Base-by-base conservation (phyloP, 345 rosid species). In the Eucalyptus fibrosa region DNA sequence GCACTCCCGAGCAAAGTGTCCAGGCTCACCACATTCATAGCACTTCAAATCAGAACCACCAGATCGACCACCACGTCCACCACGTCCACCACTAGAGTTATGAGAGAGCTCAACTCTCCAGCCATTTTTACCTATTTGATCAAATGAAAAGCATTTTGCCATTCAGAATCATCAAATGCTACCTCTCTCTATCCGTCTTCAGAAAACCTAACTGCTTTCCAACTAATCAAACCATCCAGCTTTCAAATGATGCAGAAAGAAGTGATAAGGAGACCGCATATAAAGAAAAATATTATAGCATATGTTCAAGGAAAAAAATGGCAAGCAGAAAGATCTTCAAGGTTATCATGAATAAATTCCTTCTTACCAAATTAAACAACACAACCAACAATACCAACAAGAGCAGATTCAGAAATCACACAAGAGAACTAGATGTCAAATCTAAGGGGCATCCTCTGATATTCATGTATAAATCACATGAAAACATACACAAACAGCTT, bases 21-120 rank as follows among this genome's bases (percentile, higher is more conserved):
- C 90, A 40, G 90, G 90, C 90, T 89, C 90, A 13, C 90, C 90
- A 89, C 90, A 89, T 69, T 89, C 90, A 72, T 89, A 89, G 55
- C 90, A 89, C 65, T 89, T 89, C 90, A 89, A 32, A 87, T 89
- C 90, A 87, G 90, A 89, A 89, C 90, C 90, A 24, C 90, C 67
- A 40, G 90, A 89, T 59, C 90, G 90, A 87, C 90, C 90, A 87
- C 90, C 86, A 21, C 90, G 87, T 42, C 90, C 90, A 47, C 90
- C 87, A 50, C 90, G 88, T 15, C 90, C 88, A 40, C 90, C 90
- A n/a, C 87, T 89, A 55, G 86, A 86, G 90, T 89, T 89, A 50
- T 89, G 90, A 49, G 90, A 89, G 47, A 69, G 88, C 80, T 89
- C 90, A 51, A 89, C 90, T 42, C 90, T 89, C 90, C 90, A 89